These are phyloP conservation scores for Botrytis aclada DNA, from an alignment of 2,329 filamentous ascomycete genomes.

Conservation along the genomic window DNA sequence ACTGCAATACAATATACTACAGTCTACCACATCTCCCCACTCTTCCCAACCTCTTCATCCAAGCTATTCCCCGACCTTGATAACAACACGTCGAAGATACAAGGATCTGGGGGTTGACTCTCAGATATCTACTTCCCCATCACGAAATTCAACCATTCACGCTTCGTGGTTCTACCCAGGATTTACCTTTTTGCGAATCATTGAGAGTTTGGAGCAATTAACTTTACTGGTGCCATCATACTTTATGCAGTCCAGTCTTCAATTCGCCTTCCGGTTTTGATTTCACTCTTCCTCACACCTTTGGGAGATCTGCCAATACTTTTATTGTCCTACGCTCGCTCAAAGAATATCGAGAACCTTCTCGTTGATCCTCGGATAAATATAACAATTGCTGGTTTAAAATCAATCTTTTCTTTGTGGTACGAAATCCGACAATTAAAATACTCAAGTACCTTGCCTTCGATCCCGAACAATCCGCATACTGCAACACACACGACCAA, in stretches of 20 bases:
- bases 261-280: constrained; percentile 9
- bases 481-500: not conserved
- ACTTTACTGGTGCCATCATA: not conserved
- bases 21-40: constrained; percentile 1
- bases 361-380: constrained; percentile 6
- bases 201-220: constrained; percentile 9
- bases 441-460: not conserved
- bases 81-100: constrained; percentile 14
- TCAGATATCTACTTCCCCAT: constrained; percentile 9
- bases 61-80: constrained; percentile 3
- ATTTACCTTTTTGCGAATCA: not conserved
- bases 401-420: constrained; percentile 2
- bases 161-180: not conserved
- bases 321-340: not conserved
- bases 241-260: constrained; percentile 12
- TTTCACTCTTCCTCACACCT: not conserved
- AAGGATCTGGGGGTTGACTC: not conserved
- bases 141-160: not conserved
- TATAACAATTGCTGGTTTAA: not conserved
- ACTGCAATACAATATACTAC: not conserved
- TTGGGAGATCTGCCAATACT: not conserved
- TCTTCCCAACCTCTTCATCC: constrained; percentile 10
- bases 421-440: constrained; percentile 2
- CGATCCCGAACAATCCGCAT: not conserved
- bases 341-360: not conserved